A percentile compares a stretch with the other conserved stretches of the same genome.
Conservation (phyloP, 306 rosid species). For the Fagus sylvatica region DNA sequence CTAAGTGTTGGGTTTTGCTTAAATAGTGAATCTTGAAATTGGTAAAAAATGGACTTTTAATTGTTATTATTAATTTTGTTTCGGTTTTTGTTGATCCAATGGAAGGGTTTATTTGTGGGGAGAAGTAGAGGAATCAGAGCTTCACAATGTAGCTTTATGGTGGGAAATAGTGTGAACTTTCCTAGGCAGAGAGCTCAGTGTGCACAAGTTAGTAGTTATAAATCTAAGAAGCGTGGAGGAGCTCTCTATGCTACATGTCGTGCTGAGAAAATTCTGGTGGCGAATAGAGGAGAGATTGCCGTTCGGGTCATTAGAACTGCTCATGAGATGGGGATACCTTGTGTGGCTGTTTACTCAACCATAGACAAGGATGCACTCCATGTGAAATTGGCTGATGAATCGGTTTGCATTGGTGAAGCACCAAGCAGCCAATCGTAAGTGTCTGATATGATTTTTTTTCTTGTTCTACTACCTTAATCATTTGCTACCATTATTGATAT, state of each 20-base stretch:
- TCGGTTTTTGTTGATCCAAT: constrained; percentile 14
- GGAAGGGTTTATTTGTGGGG: constrained; percentile 61
- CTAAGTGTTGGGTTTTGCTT: not conserved
- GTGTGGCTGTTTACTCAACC: constrained; percentile 98
- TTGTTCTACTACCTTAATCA: not conserved
- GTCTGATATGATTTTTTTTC: not conserved
- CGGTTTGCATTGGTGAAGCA: constrained; percentile 98
- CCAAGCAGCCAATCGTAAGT: constrained; percentile 86
- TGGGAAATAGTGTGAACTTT: constrained; percentile 51
- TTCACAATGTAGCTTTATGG: constrained; percentile 70
- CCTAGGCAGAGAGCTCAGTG: constrained; percentile 51
- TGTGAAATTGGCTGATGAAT: constrained; percentile 93
- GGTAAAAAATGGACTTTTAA: too few relatives aligned
- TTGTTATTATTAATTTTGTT: not conserved
- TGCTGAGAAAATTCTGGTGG: constrained; percentile 74
- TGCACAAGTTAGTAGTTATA: constrained; percentile 23
- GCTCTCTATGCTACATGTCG: constrained; percentile 54
- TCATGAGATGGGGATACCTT: constrained; percentile 95
- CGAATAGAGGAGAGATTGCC: constrained; percentile 95
- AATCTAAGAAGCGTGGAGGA: constrained; percentile 39
- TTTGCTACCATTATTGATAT: not conserved
- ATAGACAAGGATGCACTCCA: constrained; percentile 95
- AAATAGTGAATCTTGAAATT: not conserved
- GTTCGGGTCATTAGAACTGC: constrained; percentile 95
- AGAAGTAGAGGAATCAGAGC: constrained; percentile 50